Evolutionary conservation across 768 basidiomycete genomes (phyloP).

Genomic region (Amanita polypyramis): DNA sequence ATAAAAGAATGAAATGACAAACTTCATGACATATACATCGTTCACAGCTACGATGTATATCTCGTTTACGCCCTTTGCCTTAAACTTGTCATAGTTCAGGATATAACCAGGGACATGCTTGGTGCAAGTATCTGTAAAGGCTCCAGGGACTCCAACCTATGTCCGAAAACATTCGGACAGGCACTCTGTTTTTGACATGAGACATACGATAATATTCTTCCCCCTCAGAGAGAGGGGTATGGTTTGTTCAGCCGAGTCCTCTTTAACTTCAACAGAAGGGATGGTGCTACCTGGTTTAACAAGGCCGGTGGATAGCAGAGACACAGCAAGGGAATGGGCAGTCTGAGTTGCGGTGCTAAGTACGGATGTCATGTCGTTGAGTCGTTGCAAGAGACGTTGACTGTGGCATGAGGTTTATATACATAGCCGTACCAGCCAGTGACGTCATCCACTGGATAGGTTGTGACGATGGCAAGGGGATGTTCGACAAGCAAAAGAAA

Average conservation of each 20-base stretch:
- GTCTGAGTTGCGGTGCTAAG: constrained; percentile 35
- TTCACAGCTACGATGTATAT: constrained; percentile 72
- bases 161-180: background rate
- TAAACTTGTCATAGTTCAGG: constrained; percentile 55
- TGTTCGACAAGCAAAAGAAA: background rate
- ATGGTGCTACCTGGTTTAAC: constrained; percentile 39
- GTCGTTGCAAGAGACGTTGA: background rate
- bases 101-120: constrained; percentile 58
- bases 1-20: constrained; percentile 9
- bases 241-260: constrained; percentile 36
- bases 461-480: background rate
- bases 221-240: constrained; percentile 38
- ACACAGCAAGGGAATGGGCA: constrained; percentile 44
- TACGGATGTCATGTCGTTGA: constrained; percentile 37
- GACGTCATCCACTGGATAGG: background rate
- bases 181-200: background rate
- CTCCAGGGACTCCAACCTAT: constrained; percentile 68
- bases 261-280: constrained; percentile 45
- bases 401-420: background rate
- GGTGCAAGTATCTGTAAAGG: constrained; percentile 67
- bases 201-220: constrained; percentile 53
- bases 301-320: constrained; percentile 36
- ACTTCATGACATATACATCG: constrained; percentile 67
- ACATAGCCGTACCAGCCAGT: background rate
- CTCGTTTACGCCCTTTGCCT: constrained; percentile 62